A percentile compares a stretch with the other conserved stretches of the same genome.
These are phyloP conservation scores for Fusarium albosuccineum DNA, from an alignment of 2,329 filamentous ascomycete species.

Conservation along the genomic window DNA sequence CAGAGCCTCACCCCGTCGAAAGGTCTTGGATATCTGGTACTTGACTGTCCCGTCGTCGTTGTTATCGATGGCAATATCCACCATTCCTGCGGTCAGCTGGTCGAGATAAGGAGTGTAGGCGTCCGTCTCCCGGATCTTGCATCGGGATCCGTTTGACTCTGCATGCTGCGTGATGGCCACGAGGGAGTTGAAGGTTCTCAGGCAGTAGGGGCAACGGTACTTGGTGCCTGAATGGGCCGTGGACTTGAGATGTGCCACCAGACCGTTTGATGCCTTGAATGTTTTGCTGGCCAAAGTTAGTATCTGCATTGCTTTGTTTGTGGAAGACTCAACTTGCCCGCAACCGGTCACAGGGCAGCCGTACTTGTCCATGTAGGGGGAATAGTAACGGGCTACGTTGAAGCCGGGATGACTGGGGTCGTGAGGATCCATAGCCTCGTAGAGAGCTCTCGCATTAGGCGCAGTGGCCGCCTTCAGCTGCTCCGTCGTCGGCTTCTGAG, in stretches of 20 bases:
- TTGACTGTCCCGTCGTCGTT: slow-evolving; percentile 47
- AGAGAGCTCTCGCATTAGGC: slow-evolving; percentile 22
- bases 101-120: slow-evolving; percentile 52
- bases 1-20: neutral
- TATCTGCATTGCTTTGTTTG: neutral
- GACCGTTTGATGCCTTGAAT: slow-evolving; percentile 49
- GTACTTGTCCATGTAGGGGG: slow-evolving; percentile 59
- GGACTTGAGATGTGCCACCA: slow-evolving; percentile 61
- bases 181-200: slow-evolving; percentile 55
- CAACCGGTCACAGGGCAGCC: slow-evolving; percentile 67
- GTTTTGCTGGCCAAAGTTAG: slow-evolving; percentile 52
- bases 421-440: slow-evolving; percentile 44
- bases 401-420: slow-evolving; percentile 64
- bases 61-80: slow-evolving; percentile 39
- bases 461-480: slow-evolving; percentile 32
- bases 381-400: slow-evolving; percentile 61
- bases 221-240: slow-evolving; percentile 53
- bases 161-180: slow-evolving; percentile 62
- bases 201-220: slow-evolving; percentile 61
- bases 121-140: slow-evolving; percentile 58
- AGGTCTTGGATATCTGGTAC: slow-evolving; percentile 42
- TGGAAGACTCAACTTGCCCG: slow-evolving; percentile 55
- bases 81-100: slow-evolving; percentile 50
- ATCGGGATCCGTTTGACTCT: slow-evolving; percentile 58
- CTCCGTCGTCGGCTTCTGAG: slow-evolving; percentile 34